phyloP scores from a whole-genome alignment of 495 filamentous ascomycete species.

The Aspergillus campestris region DNA sequence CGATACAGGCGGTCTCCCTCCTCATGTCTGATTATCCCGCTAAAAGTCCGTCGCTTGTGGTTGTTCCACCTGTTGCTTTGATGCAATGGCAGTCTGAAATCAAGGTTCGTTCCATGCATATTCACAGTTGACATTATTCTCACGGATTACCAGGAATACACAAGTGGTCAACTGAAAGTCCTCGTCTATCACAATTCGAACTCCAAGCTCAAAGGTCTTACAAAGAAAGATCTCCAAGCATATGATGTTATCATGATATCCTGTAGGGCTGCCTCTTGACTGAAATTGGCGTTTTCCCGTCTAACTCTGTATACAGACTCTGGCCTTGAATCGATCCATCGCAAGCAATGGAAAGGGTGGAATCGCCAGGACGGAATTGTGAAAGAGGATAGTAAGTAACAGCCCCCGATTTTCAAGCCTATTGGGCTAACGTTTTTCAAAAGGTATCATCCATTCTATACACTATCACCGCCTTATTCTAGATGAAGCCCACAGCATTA shows the following conservation, averaged over 20 bases:
- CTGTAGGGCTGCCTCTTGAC: slow-evolving; percentile 26
- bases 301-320: slow-evolving; percentile 47
- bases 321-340: slow-evolving; percentile 80
- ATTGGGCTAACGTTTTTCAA: not conserved
- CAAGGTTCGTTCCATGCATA: slow-evolving; percentile 25
- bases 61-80: slow-evolving; percentile 88
- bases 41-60: slow-evolving; percentile 70
- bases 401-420: no score
- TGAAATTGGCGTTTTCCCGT: not conserved
- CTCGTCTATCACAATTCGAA: slow-evolving; percentile 86
- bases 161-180: slow-evolving; percentile 79
- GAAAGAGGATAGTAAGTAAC: slow-evolving; percentile 62
- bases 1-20: slow-evolving; percentile 90
- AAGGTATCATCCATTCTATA: slow-evolving; percentile 67
- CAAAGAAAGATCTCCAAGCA: slow-evolving; percentile 61
- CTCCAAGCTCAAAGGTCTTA: slow-evolving; percentile 65
- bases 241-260: slow-evolving; percentile 96
- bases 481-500: slow-evolving; percentile 96
- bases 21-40: slow-evolving; percentile 96
- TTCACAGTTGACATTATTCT: not conserved
- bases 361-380: slow-evolving; percentile 64
- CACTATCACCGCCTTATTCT: slow-evolving; percentile 86
- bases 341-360: slow-evolving; percentile 89
- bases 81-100: slow-evolving; percentile 98
- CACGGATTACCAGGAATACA: slow-evolving; percentile 53